Base-by-base conservation (phyloP, 139 green algal species). In the Auxenochlorella pyrenoidosa region DNA sequence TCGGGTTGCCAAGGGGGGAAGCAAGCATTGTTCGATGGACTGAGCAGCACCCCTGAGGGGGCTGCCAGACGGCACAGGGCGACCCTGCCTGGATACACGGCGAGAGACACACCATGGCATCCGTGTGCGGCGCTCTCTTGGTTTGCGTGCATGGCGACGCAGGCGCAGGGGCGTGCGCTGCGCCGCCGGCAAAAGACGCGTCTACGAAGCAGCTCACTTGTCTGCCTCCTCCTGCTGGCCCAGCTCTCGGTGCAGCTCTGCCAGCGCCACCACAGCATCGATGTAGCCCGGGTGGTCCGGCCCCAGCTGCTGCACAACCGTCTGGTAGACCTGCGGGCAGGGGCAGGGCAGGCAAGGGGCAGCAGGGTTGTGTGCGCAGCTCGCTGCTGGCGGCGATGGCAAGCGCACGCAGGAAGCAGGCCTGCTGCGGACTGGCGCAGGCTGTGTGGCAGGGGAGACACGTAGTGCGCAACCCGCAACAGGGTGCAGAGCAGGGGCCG, bases 201-300 rank as follows among this genome's bases (percentile, higher is more conserved):
- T n/a, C n/a, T n/a, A n/a, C n/a, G n/a, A n/a, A 78, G 30, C 41
- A 24, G 12, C 59, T 66, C 68, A 72, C 86, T 47, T n/a, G 47
- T 85, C 41, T 44, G 66, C 86, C 34, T 91, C 81, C 22, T 75
- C 84, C 90, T 97, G 92, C 85, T 99, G 54, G 10, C 93, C 91
- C 75, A 99, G 83, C 77, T 98, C 94, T 2, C 76, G 51, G 88
- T 98, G 99, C 41, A 98, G 66, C 60, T 89, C 88, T 89, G 99
- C 98, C 81, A 99, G 92, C 51, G 88, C 89, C 41, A 93, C 90
- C 43, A 98, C 93, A 22, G 89, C 84, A 22, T 90, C 90, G 2
- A 91, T 73, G 88, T 99, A 92, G 60, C 79, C 78, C 0, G 87
- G 70, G 41, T 94, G 60, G 26, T 66, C 60, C 13, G 63, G 40